A percentile compares a stretch with the other conserved stretches of the same genome.
Conservation (phyloP, 257 asterid genomes). For the Nyctanthes arbortristis region DNA sequence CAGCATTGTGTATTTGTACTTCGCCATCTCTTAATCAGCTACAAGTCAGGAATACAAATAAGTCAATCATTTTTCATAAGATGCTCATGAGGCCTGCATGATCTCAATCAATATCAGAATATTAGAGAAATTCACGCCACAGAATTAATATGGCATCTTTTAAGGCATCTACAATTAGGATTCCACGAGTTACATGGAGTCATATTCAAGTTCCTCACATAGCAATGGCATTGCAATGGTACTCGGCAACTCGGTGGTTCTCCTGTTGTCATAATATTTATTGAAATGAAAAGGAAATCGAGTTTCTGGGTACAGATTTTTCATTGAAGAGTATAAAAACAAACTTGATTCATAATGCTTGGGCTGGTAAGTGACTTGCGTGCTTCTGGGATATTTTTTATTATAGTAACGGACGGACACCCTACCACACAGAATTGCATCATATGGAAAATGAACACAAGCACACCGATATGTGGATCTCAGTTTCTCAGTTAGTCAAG, state of each 20-base stretch:
- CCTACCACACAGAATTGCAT: neutral
- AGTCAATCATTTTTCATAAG: neutral
- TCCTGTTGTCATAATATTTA: neutral
- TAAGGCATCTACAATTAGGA: neutral
- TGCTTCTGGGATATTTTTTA: neutral
- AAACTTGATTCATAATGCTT: neutral
- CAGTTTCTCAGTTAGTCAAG: neutral
- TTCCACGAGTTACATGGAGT: neutral
- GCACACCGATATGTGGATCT: neutral
- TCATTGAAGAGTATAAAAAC: neutral
- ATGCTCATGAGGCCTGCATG: neutral
- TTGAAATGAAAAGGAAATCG: neutral
- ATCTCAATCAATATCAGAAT: neutral
- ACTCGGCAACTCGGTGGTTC: neutral
- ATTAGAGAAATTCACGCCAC: neutral
- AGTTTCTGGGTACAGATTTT: neutral
- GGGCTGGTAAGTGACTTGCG: neutral
- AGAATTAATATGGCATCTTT: neutral
- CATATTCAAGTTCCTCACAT: no score
- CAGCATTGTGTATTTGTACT: neutral
- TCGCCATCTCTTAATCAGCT: neutral
- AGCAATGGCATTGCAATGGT: neutral
- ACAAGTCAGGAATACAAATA: neutral
- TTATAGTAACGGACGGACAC: neutral
- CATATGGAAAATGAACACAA: constrained; percentile 10